Conservation (phyloP, 169 alveolate species). For the Besnoitia besnoiti region DNA sequence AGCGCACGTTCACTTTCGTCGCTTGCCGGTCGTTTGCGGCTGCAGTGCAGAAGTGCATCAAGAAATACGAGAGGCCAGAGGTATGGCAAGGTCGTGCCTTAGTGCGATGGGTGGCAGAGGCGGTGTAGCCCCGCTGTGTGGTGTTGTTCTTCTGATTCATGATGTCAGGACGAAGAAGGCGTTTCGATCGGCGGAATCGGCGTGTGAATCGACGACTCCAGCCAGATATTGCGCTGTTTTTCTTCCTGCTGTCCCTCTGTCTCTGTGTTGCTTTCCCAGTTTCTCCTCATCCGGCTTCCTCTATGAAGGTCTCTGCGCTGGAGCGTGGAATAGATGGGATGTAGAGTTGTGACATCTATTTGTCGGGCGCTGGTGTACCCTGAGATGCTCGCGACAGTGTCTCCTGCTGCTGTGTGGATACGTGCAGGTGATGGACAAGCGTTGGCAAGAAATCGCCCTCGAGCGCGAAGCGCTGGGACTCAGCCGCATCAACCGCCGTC, state of each 20-base stretch:
- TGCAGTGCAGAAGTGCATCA: slow-evolving; percentile 32
- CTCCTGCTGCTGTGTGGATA: no score
- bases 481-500: background rate
- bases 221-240: no score
- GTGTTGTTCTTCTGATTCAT: background rate
- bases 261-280: no score
- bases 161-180: background rate
- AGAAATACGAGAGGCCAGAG: slow-evolving; percentile 36
- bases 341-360: no score
- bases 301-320: no score
- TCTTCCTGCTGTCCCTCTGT: no score
- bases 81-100: background rate
- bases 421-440: slow-evolving; percentile 26
- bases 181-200: no score
- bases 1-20: slow-evolving; percentile 29
- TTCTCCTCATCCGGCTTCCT: no score
- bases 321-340: no score
- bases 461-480: slow-evolving; percentile 51
- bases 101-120: background rate
- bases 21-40: slow-evolving; percentile 2
- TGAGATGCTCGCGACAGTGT: no score
- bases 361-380: no score
- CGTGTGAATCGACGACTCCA: no score
- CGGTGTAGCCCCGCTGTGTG: background rate
- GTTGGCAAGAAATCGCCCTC: background rate